phyloP scores from a whole-genome alignment of 2,329 filamentous ascomycete genomes.

The Arthrobotrys pseudoclavata region DNA sequence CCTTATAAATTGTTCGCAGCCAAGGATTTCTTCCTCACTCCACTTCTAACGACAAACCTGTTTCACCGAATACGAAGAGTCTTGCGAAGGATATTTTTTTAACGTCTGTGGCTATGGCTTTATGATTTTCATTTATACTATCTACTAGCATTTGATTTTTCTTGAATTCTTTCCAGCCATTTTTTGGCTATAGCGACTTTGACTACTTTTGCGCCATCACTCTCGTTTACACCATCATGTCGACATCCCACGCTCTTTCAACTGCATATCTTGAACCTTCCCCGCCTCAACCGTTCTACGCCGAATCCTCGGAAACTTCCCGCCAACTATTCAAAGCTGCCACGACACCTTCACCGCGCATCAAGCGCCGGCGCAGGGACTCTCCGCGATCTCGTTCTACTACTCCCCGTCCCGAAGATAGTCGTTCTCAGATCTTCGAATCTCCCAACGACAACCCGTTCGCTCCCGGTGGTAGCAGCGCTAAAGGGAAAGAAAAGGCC shows the following conservation, averaged over 20 bases:
- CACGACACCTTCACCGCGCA: constrained; percentile 51
- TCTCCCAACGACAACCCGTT: constrained; percentile 38
- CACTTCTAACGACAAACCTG: neutral
- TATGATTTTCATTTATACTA: constrained; percentile 17
- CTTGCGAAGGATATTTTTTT: constrained; percentile 12
- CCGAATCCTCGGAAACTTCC: constrained; percentile 54
- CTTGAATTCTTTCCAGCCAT: neutral
- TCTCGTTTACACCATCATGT: constrained; percentile 54
- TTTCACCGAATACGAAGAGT: neutral
- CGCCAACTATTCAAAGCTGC: constrained; percentile 51
- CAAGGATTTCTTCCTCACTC: constrained; percentile 28
- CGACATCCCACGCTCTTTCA: constrained; percentile 39
- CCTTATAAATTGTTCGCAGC: constrained; percentile 34
- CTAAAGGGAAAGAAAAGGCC: constrained; percentile 40
- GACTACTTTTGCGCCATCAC: constrained; percentile 15
- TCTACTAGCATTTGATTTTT: constrained; percentile 9
- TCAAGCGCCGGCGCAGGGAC: constrained; percentile 46
- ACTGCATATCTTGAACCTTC: constrained; percentile 36
- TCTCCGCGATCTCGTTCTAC: constrained; percentile 39
- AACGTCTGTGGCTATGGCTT: constrained; percentile 27
- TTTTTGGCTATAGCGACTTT: constrained; percentile 22
- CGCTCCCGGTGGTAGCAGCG: constrained; percentile 27
- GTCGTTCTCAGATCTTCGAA: constrained; percentile 35
- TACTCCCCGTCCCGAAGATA: constrained; percentile 40
- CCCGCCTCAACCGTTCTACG: constrained; percentile 51